Conservation (phyloP, 495 filamentous ascomycete genomes). For the Hyaloscypha bicolor region DNA sequence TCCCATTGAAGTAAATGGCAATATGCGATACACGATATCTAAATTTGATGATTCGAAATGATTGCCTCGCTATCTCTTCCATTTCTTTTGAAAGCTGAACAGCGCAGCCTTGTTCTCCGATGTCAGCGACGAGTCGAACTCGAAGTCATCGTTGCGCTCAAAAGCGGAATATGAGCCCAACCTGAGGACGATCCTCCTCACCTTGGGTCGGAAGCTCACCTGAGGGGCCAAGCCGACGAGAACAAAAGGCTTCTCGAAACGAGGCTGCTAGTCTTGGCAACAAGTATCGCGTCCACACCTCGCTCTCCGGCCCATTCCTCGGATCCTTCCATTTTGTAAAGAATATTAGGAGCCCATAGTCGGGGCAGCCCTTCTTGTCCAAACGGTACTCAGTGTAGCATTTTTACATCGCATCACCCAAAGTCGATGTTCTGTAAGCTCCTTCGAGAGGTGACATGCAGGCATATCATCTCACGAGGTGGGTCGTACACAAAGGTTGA, state of each 20-base stretch:
- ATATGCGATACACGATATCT: no score
- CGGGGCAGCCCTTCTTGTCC: slow-evolving; percentile 15
- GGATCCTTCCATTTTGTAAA: slow-evolving; percentile 23
- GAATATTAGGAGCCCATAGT: slow-evolving; percentile 18
- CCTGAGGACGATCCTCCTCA: not conserved
- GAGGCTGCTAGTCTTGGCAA: not conserved
- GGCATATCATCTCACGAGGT: slow-evolving; percentile 10
- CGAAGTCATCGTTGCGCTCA: slow-evolving; percentile 10
- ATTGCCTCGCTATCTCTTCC: no score
- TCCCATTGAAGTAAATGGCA: no score
- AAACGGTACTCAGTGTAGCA: slow-evolving; percentile 21
- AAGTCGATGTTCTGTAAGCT: not conserved
- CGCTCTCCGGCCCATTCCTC: slow-evolving; percentile 10
- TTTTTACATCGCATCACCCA: slow-evolving; percentile 13
- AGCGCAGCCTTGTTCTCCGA: slow-evolving; percentile 11
- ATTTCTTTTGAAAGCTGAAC: not conserved
- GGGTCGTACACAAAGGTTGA: not conserved
- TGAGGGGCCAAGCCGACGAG: not conserved
- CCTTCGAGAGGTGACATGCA: slow-evolving; percentile 8
- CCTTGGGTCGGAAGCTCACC: not conserved
- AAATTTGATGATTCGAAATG: no score
- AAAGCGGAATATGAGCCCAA: slow-evolving; percentile 13
- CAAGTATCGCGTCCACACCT: slow-evolving; percentile 12
- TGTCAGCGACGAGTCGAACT: slow-evolving; percentile 15
- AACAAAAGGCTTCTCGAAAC: not conserved